These are phyloP conservation scores for Piloderma croceum DNA, from an alignment of 768 basidiomycete species.

Conservation along the genomic window DNA sequence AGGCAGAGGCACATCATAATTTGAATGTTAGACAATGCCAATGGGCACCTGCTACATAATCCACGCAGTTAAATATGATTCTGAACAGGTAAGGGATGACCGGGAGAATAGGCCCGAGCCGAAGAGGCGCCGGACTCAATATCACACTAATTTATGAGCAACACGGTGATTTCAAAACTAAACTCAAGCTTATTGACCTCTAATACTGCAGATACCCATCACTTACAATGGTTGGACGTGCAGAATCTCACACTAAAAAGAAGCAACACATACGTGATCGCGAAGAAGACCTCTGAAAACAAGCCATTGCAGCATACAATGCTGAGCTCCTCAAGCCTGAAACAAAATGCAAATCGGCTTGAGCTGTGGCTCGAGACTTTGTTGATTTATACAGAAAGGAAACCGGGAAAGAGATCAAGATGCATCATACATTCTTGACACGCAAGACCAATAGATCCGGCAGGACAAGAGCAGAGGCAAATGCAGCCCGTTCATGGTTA, in stretches of 20 bases:
- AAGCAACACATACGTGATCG: constrained; percentile 10
- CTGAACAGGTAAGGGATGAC: too few relatives aligned
- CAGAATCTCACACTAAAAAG: constrained; percentile 15
- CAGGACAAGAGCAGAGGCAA: constrained; percentile 20
- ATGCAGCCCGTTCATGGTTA: constrained; percentile 25
- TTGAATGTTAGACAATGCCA: too few relatives aligned
- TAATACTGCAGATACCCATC: too few relatives aligned
- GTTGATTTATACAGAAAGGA: constrained; percentile 5
- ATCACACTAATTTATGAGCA: too few relatives aligned
- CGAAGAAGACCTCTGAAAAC: constrained; percentile 10
- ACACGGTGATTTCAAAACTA: too few relatives aligned
- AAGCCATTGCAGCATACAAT: constrained; percentile 7
- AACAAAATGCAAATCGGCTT: background rate
- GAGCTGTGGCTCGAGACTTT: constrained; percentile 11
- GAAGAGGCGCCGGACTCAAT: too few relatives aligned
- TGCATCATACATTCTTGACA: constrained; percentile 14
- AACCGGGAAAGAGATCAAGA: constrained; percentile 12
- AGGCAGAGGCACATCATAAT: too few relatives aligned
- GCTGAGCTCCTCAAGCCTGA: constrained; percentile 6
- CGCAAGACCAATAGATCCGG: constrained; percentile 15
- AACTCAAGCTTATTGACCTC: too few relatives aligned
- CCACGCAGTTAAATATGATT: too few relatives aligned
- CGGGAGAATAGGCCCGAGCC: too few relatives aligned
- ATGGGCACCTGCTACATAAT: too few relatives aligned
- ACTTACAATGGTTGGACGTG: background rate